phyloP scores from a whole-genome alignment of 2,329 filamentous ascomycete genomes.

The Cyphellophora europaea region DNA sequence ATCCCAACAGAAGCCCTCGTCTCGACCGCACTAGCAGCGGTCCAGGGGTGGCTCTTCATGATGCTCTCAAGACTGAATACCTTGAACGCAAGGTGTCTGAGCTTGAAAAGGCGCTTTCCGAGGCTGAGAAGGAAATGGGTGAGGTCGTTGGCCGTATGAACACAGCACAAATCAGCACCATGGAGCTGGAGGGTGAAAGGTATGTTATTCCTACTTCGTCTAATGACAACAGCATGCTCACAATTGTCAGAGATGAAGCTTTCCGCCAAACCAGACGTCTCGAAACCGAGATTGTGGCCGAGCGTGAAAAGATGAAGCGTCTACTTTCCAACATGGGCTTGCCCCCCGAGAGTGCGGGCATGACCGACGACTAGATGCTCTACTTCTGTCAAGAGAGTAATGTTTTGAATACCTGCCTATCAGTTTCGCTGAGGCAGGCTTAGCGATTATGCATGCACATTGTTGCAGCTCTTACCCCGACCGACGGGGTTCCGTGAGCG shows the following conservation, averaged over 20 bases:
- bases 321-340: constrained; percentile 6
- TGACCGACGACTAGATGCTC: background rate
- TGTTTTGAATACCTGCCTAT: too few species aligned
- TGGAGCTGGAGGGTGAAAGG: constrained; percentile 56
- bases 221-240: too few species aligned
- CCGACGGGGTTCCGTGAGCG: too few species aligned
- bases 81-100: constrained; percentile 73
- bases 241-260: constrained; percentile 57
- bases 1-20: constrained; percentile 44
- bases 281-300: constrained; percentile 56
- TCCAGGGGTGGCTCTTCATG: constrained; percentile 48
- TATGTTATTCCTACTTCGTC: constrained; percentile 17
- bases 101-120: constrained; percentile 68
- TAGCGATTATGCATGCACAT: too few species aligned
- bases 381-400: too few species aligned
- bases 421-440: too few species aligned
- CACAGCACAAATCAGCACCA: constrained; percentile 71
- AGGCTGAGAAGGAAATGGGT: constrained; percentile 74
- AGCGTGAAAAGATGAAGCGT: constrained; percentile 41
- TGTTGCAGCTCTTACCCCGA: too few species aligned
- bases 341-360: background rate
- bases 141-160: constrained; percentile 77
- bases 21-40: constrained; percentile 55
- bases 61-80: constrained; percentile 63
- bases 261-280: constrained; percentile 61